These are phyloP conservation scores for Tausonia pullulans DNA, from an alignment of 1,284 basidiomycete genomes.

Conservation along the genomic window DNA sequence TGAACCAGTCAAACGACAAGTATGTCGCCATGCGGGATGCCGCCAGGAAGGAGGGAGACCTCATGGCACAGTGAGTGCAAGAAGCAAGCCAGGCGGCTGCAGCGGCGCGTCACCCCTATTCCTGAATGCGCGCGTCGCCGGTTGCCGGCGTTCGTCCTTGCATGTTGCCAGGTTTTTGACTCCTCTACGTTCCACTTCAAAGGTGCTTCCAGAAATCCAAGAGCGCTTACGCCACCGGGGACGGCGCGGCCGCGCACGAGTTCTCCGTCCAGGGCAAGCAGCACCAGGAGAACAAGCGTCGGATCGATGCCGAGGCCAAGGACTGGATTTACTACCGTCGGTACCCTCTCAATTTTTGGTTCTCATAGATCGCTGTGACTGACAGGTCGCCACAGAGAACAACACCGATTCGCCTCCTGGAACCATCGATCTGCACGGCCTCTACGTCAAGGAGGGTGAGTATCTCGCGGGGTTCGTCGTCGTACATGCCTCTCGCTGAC, in stretches of 20 bases:
- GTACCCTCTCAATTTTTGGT: not conserved
- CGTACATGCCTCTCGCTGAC: not conserved
- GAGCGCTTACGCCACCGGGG: conserved; percentile 53
- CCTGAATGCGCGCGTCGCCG: too few relatives aligned
- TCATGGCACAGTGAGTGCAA: not conserved
- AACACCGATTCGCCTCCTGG: conserved; percentile 62
- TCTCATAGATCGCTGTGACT: not conserved
- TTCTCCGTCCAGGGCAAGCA: conserved; percentile 71
- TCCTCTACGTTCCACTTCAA: conserved; percentile 17
- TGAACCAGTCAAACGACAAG: conserved; percentile 53
- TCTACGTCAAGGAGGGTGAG: conserved; percentile 72
- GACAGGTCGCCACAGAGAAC: conserved; percentile 49
- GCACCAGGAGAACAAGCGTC: conserved; percentile 68
- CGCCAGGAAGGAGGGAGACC: conserved; percentile 51
- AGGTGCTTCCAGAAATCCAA: conserved; percentile 53
- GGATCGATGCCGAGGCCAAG: conserved; percentile 71
- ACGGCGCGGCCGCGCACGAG: conserved; percentile 71
- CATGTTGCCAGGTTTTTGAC: conserved; percentile 20
- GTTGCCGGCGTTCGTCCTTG: not conserved
- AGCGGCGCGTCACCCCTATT: too few relatives aligned
- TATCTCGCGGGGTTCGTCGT: not conserved
- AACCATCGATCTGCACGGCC: conserved; percentile 78
- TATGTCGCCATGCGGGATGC: conserved; percentile 53
- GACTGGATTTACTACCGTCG: conserved; percentile 65
- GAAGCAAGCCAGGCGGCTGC: too few relatives aligned